These are phyloP conservation scores for Termitomyces sp. DNA, from an alignment of 768 basidiomycete genomes.

Conservation along the genomic window DNA sequence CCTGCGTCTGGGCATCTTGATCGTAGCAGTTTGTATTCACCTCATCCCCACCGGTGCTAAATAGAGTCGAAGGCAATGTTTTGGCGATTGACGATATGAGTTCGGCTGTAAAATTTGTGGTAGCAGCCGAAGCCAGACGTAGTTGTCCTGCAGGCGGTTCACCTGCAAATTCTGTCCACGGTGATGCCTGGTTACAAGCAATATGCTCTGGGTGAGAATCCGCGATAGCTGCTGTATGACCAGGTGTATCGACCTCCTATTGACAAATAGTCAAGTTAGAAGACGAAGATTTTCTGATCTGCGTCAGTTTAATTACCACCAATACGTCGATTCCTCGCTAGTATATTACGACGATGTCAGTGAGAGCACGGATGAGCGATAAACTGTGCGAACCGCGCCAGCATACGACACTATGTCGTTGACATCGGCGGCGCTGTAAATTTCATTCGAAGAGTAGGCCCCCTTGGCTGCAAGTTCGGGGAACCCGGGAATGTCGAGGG, in stretches of 20 bases:
- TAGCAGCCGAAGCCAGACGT: slow-evolving; percentile 61
- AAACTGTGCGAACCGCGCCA: slow-evolving; percentile 45
- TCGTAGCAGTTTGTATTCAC: slow-evolving; percentile 67
- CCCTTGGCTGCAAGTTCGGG: slow-evolving; percentile 65
- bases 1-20: slow-evolving; percentile 59
- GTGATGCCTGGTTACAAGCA: slow-evolving; percentile 58
- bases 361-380: slow-evolving; percentile 14
- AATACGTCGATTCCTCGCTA: slow-evolving; percentile 78
- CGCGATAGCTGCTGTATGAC: slow-evolving; percentile 71
- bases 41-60: slow-evolving; percentile 84
- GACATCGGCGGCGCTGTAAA: slow-evolving; percentile 57
- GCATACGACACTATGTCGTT: slow-evolving; percentile 64
- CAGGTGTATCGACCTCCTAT: slow-evolving; percentile 82
- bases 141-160: slow-evolving; percentile 87
- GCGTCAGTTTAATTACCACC: slow-evolving; percentile 31
- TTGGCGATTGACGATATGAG: slow-evolving; percentile 54
- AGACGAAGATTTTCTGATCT: slow-evolving; percentile 20
- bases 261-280: slow-evolving; percentile 29
- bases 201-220: slow-evolving; percentile 70
- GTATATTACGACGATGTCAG: not conserved
- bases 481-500: slow-evolving; percentile 57
- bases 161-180: slow-evolving; percentile 60
- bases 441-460: slow-evolving; percentile 58
- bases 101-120: slow-evolving; percentile 55
- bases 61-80: slow-evolving; percentile 53